Base-by-base conservation (phyloP, 2,329 filamentous ascomycete genomes). In the Sarocladiaceae sp. region DNA sequence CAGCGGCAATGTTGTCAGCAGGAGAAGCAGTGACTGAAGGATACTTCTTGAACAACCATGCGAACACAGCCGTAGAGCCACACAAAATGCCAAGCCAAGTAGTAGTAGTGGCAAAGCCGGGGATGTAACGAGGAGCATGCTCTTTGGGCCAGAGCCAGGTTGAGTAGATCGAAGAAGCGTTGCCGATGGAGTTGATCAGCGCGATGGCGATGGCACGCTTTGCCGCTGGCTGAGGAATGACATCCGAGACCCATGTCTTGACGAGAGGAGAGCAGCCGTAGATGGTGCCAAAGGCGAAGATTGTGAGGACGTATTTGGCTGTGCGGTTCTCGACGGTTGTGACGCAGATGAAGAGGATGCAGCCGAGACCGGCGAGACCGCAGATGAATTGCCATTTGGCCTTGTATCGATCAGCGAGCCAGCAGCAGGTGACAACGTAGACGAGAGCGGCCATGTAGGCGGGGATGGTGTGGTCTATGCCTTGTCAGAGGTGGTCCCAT, bases 211-310 rank as follows among this genome's bases (percentile, higher is more conserved):
- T 46, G 20, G 52, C 52, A 2, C 52, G 52, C 47, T 53, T 54
- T 20, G 52, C 57, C 4, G 58, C 58, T 12, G 56, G 57, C 47
- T 57, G 51, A 17, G 56, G 53, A 37, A 60, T 57, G 13, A 56
- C 55, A 37, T 59, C 57, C 5, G 57, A 50, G 12, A 55, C 52
- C 58, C 58, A 60, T 5, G 57, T 59, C 52, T 57, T 58, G 36
- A 60, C 59, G 11, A 63, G 53, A 2, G 61, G 60, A 1, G 60
- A 61, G 48, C 58, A 59, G 25, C 57, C 60, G 40, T 62, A 63
- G 54, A 63, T 62, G 20, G 55, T 59, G 11, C 60, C 61, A 44
- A 63, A 61, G 28, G 60, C 60, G 52, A 63, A 61, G 29, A 60
- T 59, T n/a, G 56, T 60, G 26, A 62, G 53, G 28, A 60, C 55